These are phyloP conservation scores for Microbotryum lychnidis-dioicae DNA, from an alignment of 1,284 basidiomycete species.

Conservation along the genomic window DNA sequence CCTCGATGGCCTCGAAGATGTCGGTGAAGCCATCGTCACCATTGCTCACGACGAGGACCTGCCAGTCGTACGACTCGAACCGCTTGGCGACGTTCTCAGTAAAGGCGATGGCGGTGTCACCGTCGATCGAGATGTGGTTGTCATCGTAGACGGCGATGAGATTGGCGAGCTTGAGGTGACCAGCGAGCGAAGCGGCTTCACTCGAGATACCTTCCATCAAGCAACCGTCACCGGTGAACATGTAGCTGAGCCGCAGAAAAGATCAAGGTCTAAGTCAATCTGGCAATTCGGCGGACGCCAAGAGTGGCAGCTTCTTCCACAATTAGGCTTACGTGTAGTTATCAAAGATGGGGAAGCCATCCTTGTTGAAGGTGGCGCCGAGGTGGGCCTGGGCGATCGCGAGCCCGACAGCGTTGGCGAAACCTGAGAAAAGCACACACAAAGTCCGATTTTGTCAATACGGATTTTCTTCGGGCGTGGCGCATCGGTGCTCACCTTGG, in stretches of 20 bases:
- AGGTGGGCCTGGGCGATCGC: constrained; percentile 89
- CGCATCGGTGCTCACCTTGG: constrained; percentile 50
- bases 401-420: constrained; percentile 84
- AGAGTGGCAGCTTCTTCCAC: too few relatives aligned
- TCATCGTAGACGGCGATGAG: constrained; percentile 86
- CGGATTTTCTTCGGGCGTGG: not conserved
- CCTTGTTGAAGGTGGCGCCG: constrained; percentile 80
- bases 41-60: constrained; percentile 55
- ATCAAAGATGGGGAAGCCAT: constrained; percentile 71
- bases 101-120: constrained; percentile 83
- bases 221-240: constrained; percentile 88
- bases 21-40: constrained; percentile 59
- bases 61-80: constrained; percentile 87
- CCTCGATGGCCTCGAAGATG: constrained; percentile 71
- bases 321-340: constrained; percentile 75
- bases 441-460: not conserved
- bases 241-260: constrained; percentile 42
- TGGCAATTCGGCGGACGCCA: constrained; percentile 2
- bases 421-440: constrained; percentile 38
- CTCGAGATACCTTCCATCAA: constrained; percentile 89
- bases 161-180: constrained; percentile 86
- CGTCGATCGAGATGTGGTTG: constrained; percentile 91
- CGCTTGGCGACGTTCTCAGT: constrained; percentile 86
- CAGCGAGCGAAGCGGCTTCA: constrained; percentile 85
- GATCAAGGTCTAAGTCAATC: constrained; percentile 12